Base-by-base conservation (phyloP, 2,329 filamentous ascomycete species). In the Alternaria infectoria region DNA sequence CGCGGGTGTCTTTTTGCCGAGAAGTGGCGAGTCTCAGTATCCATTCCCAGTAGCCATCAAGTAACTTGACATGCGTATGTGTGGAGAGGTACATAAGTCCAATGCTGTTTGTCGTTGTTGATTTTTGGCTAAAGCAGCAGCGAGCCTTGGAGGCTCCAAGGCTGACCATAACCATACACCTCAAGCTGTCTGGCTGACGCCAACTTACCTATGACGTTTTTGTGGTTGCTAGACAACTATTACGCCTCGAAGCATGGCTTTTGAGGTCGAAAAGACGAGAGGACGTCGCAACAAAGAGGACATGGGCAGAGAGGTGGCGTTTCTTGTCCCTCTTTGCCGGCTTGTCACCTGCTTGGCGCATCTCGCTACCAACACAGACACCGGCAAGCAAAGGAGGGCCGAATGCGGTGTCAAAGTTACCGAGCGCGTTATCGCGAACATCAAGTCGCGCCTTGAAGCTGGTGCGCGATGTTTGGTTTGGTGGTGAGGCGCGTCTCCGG, bases 271-370 rank as follows among this genome's bases (percentile, higher is more conserved):
- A 32, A 57, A 15, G 25, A 46, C 50, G 40, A 44, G 43, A 26
- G 47, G 52, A 68, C 61, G 65, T 70, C 43, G 62, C 56, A 59
- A 69, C 46, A 69, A 71, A 52, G 51, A 47, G 54, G 40, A 28
- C 45, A 60, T 61, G 55, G 64, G 60, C 50, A 47, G 59, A 52
- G 62, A 54, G 49, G 66, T 69, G 69, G 71, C 69, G 62, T 69
- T 62, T 51, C 67, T 67, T 72, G 61, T 57, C 47, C 13, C 13
- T 61, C 64, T 52, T 54, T 71, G 25, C 71, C 69, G 69, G 65
- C 69, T 73, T 70, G 69, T 70, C 69, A 69, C 43, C 40, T 59
- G 62, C 68, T 72, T 70, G 69, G 68, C 68, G 50, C 59, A 54
- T 44, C 30, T 54, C 54, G 58, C 54, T 61, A 28, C 23, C 50